Conservation (phyloP, 2,329 filamentous ascomycete species). For the Remersonia thermophila region DNA sequence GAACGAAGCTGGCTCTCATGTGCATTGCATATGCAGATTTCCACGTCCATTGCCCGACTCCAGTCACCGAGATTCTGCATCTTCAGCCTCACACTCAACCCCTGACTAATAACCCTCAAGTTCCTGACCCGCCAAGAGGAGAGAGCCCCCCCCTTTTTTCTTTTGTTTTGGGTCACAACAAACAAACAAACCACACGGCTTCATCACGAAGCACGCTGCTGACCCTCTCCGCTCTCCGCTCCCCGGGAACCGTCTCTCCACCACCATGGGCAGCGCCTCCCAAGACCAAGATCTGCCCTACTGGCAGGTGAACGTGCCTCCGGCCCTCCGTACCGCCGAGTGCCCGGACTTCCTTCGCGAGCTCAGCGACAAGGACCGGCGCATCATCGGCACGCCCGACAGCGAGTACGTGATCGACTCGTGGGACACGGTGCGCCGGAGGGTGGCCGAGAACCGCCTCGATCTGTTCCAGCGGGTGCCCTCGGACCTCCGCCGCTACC, state of each 20-base stretch:
- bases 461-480: constrained; percentile 67
- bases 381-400: constrained; percentile 61
- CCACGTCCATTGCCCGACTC: not conserved
- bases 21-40: not conserved
- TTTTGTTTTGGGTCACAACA: too few relatives aligned
- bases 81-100: not conserved
- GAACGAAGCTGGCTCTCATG: not conserved
- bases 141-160: too few relatives aligned
- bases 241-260: too few relatives aligned
- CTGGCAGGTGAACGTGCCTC: constrained; percentile 73
- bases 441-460: constrained; percentile 55
- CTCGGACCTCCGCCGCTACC: constrained; percentile 65
- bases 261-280: constrained; percentile 4
- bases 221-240: too few relatives aligned
- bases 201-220: too few relatives aligned
- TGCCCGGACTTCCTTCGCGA: constrained; percentile 62
- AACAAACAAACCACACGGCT: not conserved
- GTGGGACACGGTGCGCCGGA: constrained; percentile 57
- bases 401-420: constrained; percentile 46
- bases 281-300: constrained; percentile 36
- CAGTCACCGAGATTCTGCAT: not conserved
- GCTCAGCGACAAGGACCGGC: constrained; percentile 53
- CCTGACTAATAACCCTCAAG: too few relatives aligned
- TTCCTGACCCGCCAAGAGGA: too few relatives aligned
- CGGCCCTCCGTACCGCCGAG: constrained; percentile 43